Evolutionary conservation across 768 basidiomycete species (phyloP).

Genomic region (Trichaptum fuscoviolaceum): DNA sequence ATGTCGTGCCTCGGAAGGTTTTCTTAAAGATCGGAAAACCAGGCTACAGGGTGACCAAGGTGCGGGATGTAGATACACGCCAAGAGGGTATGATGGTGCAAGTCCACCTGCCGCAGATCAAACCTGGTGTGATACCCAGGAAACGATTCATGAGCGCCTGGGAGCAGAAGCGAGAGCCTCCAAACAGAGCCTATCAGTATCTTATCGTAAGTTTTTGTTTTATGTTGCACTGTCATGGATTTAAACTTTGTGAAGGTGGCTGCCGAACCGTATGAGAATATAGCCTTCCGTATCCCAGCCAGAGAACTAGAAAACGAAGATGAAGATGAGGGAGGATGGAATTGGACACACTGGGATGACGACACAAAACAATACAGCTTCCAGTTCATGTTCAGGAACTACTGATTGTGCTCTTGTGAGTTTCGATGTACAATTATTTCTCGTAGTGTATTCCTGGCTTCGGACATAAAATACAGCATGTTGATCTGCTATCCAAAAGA

Average conservation of each 20-base stretch:
- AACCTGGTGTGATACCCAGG: constrained; percentile 75
- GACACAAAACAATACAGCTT: constrained; percentile 98
- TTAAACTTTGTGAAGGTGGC: constrained; percentile 60
- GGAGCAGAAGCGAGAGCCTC: constrained; percentile 93
- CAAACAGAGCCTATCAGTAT: constrained; percentile 96
- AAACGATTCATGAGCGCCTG: constrained; percentile 96
- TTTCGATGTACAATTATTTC: neutral
- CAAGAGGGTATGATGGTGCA: constrained; percentile 98
- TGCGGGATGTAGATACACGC: constrained; percentile 83
- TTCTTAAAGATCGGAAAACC: constrained; percentile 98
- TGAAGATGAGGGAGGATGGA: constrained; percentile 83
- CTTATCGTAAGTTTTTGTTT: constrained; percentile 67
- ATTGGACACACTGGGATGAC: constrained; percentile 99
- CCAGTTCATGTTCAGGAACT: constrained; percentile 87
- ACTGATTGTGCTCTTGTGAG: constrained; percentile 20
- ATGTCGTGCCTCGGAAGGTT: constrained; percentile 80
- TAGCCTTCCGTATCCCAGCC: constrained; percentile 98
- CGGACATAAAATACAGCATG: neutral
- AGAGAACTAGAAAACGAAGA: constrained; percentile 93
- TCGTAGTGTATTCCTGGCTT: neutral
- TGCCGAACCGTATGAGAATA: constrained; percentile 98
- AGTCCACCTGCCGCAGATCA: constrained; percentile 93
- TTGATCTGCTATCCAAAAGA: neutral
- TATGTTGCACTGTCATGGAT: constrained; percentile 1
- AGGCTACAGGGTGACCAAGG: constrained; percentile 94